Evolutionary conservation across 371 early-diverging fungal species (phyloP).

Genomic region (Umbelopsis sp.): DNA sequence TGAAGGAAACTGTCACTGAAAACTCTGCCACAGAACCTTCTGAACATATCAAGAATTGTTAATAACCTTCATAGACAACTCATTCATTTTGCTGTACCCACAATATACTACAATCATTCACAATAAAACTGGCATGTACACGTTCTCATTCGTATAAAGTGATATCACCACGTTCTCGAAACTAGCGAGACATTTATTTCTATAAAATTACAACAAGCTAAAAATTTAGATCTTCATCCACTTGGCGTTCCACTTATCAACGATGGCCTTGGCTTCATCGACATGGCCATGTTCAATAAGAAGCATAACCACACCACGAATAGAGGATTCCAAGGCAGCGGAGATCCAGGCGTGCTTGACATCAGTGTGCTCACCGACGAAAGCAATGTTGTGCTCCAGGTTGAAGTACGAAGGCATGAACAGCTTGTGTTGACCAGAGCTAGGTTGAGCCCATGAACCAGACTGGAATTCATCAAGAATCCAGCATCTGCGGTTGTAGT

Average conservation of each 20-base stretch:
- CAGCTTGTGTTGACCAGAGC: constrained; percentile 34
- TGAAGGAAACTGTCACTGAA: neutral
- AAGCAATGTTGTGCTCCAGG: constrained; percentile 32
- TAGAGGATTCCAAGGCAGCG: constrained; percentile 34
- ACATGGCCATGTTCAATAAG: constrained; percentile 37
- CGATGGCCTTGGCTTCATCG: constrained; percentile 37
- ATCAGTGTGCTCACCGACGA: constrained; percentile 42
- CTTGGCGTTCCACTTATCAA: constrained; percentile 32
- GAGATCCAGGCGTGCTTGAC: constrained; percentile 41
- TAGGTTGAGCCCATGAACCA: constrained; percentile 32
- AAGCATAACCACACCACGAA: constrained; percentile 39
- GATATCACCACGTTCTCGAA: neutral
- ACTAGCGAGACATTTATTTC: neutral
- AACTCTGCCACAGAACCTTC: neutral
- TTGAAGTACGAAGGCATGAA: constrained; percentile 40
- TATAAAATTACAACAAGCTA: neutral
- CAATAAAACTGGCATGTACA: too few species aligned
- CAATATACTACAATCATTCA: too few species aligned
- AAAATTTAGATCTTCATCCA: constrained; percentile 38
- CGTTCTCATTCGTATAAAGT: too few species aligned
- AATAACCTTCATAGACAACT: neutral
- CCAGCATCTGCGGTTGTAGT: constrained; percentile 36
- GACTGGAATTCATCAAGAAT: constrained; percentile 32
- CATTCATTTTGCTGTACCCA: constrained; percentile 1
- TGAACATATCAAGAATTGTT: neutral